These are phyloP conservation scores for Diophrys appendiculata DNA, from an alignment of 73 alveolate species.

Conservation along the genomic window DNA sequence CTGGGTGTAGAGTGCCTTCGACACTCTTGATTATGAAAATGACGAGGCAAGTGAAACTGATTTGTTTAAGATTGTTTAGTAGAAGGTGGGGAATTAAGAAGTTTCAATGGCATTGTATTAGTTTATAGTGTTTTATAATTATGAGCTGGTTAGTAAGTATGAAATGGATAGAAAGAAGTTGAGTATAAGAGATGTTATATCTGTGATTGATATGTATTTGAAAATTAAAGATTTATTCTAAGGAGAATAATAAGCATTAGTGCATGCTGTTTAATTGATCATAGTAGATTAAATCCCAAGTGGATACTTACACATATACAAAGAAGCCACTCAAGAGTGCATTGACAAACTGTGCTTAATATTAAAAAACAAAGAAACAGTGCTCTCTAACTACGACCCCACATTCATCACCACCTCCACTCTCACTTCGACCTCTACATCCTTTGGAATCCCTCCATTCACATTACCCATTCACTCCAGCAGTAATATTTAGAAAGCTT, in stretches of 20 bases:
- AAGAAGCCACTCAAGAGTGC: slow-evolving; percentile 17
- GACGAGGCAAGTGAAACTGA: neutral
- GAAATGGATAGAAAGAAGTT: slow-evolving; percentile 42
- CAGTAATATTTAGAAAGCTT: no score
- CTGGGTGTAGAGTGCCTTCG: slow-evolving; percentile 73
- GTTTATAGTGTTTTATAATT: slow-evolving; percentile 31
- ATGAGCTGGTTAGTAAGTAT: slow-evolving; percentile 13
- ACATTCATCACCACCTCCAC: no score
- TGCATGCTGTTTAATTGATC: neutral
- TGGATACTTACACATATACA: slow-evolving; percentile 23
- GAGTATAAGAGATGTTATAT: slow-evolving; percentile 62
- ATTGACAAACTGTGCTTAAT: no score
- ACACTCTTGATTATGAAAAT: neutral
- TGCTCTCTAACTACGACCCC: no score
- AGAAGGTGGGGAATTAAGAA: neutral
- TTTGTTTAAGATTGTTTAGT: slow-evolving; percentile 8
- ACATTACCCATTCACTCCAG: no score
- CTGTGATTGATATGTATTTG: slow-evolving; percentile 31
- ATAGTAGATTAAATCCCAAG: slow-evolving; percentile 2
- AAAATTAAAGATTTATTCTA: neutral
- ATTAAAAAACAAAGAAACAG: no score
- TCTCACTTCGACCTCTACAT: no score
- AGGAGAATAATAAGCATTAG: neutral
- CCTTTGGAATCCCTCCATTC: no score
- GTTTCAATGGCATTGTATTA: slow-evolving; percentile 2